Conservation (phyloP, 495 filamentous ascomycete genomes). For the Hyaloscypha hepaticicola region DNA sequence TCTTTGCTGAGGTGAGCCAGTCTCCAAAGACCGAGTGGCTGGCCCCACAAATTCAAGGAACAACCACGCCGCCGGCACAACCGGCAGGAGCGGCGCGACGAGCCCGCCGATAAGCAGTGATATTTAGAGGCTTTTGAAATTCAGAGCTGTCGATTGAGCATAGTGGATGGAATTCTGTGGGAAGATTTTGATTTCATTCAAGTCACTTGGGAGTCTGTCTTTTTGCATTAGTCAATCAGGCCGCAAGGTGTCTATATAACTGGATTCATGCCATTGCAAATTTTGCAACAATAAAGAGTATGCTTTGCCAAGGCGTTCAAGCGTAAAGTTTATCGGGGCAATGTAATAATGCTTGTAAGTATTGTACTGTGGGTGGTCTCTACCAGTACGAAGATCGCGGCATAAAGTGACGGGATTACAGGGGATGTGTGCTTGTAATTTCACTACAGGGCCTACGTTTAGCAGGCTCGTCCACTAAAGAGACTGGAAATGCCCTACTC, state of each 20-base stretch:
- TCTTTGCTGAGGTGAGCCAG: background rate
- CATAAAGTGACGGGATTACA: no score
- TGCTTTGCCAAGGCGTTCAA: background rate
- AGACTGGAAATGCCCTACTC: background rate
- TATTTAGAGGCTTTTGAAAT: background rate
- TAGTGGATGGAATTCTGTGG: background rate
- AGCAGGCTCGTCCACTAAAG: no score
- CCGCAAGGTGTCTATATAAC: background rate
- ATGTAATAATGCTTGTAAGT: background rate
- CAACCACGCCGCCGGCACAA: background rate
- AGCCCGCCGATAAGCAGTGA: background rate
- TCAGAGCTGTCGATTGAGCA: background rate
- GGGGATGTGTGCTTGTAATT: no score
- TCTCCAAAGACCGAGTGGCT: background rate
- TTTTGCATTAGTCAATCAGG: background rate
- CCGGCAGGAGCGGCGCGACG: no score
- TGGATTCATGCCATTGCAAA: background rate
- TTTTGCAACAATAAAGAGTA: background rate
- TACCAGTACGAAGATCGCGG: no score
- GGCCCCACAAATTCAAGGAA: no score
- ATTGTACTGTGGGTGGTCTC: background rate
- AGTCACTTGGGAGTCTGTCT: background rate
- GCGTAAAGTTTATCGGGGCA: background rate
- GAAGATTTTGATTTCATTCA: background rate
- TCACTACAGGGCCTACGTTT: no score